Conservation (phyloP, 2,329 filamentous ascomycete species). For the Apiospora sp. region DNA sequence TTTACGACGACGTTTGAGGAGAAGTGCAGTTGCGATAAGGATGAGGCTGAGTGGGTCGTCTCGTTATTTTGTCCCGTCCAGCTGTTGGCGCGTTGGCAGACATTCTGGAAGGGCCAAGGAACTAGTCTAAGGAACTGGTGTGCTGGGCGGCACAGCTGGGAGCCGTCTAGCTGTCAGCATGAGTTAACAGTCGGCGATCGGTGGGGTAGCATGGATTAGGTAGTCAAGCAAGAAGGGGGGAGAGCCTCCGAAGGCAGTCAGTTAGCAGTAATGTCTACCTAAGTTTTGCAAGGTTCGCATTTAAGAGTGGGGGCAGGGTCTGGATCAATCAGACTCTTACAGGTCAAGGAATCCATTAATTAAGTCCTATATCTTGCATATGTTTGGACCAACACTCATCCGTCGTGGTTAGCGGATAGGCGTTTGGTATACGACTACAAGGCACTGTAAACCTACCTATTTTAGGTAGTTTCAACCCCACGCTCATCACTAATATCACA, state of each 20-base stretch:
- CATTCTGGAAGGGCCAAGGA: neutral
- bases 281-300: too few relatives aligned
- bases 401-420: too few relatives aligned
- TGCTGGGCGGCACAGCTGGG: neutral
- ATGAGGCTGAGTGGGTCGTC: slow-evolving; percentile 12
- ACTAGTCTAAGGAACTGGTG: neutral
- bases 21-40: slow-evolving; percentile 11
- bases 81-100: neutral
- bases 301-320: too few relatives aligned
- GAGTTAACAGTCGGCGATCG: neutral
- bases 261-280: neutral
- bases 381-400: too few relatives aligned
- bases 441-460: neutral
- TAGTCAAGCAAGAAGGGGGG: neutral
- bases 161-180: neutral
- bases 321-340: too few relatives aligned
- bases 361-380: neutral
- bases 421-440: neutral
- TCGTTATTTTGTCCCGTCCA: neutral
- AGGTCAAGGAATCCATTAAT: neutral
- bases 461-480: neutral
- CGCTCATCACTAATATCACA: neutral
- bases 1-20: neutral
- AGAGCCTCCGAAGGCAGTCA: neutral
- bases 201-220: neutral